Conservation (phyloP, 208 protist genomes). For the Trypanosoma rangeli region DNA sequence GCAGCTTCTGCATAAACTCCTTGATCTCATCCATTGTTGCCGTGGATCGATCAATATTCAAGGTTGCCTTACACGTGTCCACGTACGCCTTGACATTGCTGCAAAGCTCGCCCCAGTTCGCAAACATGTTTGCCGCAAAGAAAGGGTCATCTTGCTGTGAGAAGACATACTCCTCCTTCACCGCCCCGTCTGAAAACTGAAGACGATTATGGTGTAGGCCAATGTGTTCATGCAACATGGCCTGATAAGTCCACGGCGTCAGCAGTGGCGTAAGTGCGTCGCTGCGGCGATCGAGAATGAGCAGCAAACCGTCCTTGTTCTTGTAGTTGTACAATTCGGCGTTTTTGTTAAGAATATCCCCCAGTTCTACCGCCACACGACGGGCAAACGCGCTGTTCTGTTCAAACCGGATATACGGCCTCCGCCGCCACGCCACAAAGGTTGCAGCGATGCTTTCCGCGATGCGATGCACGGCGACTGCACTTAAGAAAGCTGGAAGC, state of each 20-base stretch:
- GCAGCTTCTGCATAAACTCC: slow-evolving; percentile 83
- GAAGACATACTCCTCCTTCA: slow-evolving; percentile 78
- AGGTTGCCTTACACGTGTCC: slow-evolving; percentile 90
- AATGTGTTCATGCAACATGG: slow-evolving; percentile 98
- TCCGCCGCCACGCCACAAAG: slow-evolving; percentile 73
- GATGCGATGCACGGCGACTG: slow-evolving; percentile 35
- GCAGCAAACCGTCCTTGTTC: slow-evolving; percentile 52
- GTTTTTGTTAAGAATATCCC: slow-evolving; percentile 71
- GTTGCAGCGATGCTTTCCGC: slow-evolving; percentile 75
- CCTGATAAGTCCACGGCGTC: slow-evolving; percentile 99
- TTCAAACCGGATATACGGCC: slow-evolving; percentile 74
- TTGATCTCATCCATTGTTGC: slow-evolving; percentile 89
- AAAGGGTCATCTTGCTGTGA: slow-evolving; percentile 94
- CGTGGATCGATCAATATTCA: slow-evolving; percentile 77
- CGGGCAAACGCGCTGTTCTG: slow-evolving; percentile 58
- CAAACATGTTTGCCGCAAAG: slow-evolving; percentile 94
- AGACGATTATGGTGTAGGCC: slow-evolving; percentile 94
- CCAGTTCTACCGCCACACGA: slow-evolving; percentile 74
- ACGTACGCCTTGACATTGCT: slow-evolving; percentile 93
- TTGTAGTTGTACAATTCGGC: slow-evolving; percentile 89
- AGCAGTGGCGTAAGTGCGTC: slow-evolving; percentile 97
- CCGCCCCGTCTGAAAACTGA: slow-evolving; percentile 40
- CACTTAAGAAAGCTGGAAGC: slow-evolving; percentile 32
- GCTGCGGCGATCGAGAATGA: slow-evolving; percentile 82
- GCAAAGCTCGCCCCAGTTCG: slow-evolving; percentile 98